Percentiles rank a stretch among this genome's conserved stretches.
phyloP scores from a whole-genome alignment of 768 basidiomycete genomes.

The Gloeopeniophorella convolvens region DNA sequence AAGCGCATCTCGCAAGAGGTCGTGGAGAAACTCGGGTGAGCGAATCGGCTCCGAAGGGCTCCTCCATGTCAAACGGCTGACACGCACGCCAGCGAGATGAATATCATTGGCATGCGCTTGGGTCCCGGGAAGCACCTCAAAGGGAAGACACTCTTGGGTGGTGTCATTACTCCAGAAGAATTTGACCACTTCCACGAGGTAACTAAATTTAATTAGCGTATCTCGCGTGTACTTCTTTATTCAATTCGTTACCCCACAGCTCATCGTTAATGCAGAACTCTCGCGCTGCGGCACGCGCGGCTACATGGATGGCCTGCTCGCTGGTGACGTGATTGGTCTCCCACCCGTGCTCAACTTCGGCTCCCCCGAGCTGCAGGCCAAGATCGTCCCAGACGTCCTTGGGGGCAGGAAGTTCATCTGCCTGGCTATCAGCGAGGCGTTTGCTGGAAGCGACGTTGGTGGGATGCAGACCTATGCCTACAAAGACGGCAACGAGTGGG shows the following conservation, averaged over 20 bases:
- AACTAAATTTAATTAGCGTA: no score
- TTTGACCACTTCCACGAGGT: constrained; percentile 96
- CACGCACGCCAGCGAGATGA: constrained; percentile 47
- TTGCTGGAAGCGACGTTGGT: constrained; percentile 81
- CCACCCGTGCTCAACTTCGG: constrained; percentile 89
- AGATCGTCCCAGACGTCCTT: constrained; percentile 68
- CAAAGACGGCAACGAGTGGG: constrained; percentile 79
- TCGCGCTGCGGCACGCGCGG: constrained; percentile 79
- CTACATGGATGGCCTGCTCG: constrained; percentile 81
- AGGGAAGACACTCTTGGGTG: constrained; percentile 70
- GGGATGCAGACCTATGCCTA: constrained; percentile 83
- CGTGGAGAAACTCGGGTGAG: constrained; percentile 77
- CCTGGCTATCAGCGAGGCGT: constrained; percentile 90
- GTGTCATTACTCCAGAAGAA: constrained; percentile 70
- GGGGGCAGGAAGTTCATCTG: constrained; percentile 80
- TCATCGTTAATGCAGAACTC: constrained; percentile 77
- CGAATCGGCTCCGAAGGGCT: constrained; percentile 9
- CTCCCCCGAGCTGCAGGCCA: constrained; percentile 59
- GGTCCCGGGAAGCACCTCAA: constrained; percentile 87
- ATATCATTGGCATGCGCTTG: constrained; percentile 83
- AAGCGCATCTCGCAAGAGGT: constrained; percentile 81
- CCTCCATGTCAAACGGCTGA: not conserved
- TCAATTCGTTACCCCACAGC: constrained; percentile 33
- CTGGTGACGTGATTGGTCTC: constrained; percentile 78
- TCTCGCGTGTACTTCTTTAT: not conserved